Evolutionary conservation across 164 flowering plant species (phyloP).

Genomic region (Vitis cinerea): DNA sequence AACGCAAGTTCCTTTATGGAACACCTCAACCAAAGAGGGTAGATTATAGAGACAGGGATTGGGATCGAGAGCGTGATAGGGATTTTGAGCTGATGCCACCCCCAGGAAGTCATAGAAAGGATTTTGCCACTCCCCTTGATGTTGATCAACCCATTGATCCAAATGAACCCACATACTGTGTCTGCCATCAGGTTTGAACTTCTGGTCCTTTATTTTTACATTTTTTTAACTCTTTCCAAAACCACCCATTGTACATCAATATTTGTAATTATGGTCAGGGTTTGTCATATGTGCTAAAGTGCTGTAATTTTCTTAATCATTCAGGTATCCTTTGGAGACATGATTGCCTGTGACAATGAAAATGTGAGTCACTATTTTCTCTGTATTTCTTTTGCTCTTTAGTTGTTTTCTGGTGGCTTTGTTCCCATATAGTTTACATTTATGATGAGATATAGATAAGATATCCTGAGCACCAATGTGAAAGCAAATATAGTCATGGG

Average conservation of each 20-base stretch:
- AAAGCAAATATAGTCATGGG: too few relatives aligned
- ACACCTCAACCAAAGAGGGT: conserved; percentile 75
- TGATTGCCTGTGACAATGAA: conserved; percentile 99
- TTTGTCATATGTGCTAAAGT: conserved; percentile 2
- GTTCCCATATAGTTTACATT: too few relatives aligned
- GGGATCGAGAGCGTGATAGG: conserved; percentile 92
- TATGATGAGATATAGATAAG: too few relatives aligned
- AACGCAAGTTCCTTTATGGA: conserved; percentile 53
- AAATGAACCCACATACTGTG: conserved; percentile 96
- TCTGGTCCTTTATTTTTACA: background rate
- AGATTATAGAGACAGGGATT: conserved; percentile 77
- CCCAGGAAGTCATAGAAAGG: conserved; percentile 89
- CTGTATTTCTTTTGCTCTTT: conserved; percentile 1
- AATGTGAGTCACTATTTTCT: conserved; percentile 52
- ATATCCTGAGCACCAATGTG: too few relatives aligned
- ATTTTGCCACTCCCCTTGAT: conserved; percentile 62
- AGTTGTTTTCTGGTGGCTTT: background rate
- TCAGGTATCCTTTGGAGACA: conserved; percentile 97
- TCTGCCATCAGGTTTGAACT: conserved; percentile 86
- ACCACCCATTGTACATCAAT: too few relatives aligned
- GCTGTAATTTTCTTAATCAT: conserved; percentile 8
- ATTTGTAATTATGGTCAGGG: background rate
- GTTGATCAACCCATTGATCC: conserved; percentile 95
- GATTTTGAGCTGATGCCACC: conserved; percentile 99
- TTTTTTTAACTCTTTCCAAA: background rate